Conservation (phyloP, 495 filamentous ascomycete genomes). For the Schizothecium vesticola region DNA sequence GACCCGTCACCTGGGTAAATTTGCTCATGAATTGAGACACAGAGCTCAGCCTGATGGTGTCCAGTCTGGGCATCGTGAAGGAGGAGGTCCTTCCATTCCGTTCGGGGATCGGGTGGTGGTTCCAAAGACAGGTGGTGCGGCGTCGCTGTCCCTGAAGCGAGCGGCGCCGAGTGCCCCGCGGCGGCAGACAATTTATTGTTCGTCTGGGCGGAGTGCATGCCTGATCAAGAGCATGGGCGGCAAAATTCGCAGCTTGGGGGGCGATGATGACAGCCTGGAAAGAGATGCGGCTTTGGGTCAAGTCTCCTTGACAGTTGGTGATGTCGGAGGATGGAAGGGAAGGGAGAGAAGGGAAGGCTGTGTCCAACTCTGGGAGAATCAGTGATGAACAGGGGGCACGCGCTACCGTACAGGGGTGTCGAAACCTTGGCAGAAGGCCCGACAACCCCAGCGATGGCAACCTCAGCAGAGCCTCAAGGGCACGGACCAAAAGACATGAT, state of each 20-base stretch:
- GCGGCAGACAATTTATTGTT: not conserved
- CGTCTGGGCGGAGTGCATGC: not conserved
- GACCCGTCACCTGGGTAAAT: not conserved
- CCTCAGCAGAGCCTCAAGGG: too few relatives aligned
- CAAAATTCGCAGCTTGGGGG: not conserved
- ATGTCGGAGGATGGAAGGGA: not conserved
- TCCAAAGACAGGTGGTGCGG: too few relatives aligned
- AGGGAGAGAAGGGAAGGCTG: not conserved
- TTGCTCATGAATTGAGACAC: not conserved
- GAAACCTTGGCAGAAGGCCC: too few relatives aligned
- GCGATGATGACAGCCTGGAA: not conserved
- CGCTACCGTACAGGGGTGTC: too few relatives aligned
- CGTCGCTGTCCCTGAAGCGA: not conserved
- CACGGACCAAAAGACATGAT: not conserved
- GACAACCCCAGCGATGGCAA: too few relatives aligned
- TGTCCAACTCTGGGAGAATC: too few relatives aligned
- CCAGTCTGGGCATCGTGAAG: not conserved
- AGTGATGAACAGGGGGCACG: not conserved
- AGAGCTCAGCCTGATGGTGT: not conserved
- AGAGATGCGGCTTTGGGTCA: too few relatives aligned
- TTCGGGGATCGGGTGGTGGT: too few relatives aligned
- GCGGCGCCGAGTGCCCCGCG: not conserved
- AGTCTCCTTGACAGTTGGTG: too few relatives aligned
- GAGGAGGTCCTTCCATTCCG: not conserved
- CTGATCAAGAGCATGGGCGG: not conserved